phyloP scores from a whole-genome alignment of 129 eudicot species.

The Lonicera japonica region DNA sequence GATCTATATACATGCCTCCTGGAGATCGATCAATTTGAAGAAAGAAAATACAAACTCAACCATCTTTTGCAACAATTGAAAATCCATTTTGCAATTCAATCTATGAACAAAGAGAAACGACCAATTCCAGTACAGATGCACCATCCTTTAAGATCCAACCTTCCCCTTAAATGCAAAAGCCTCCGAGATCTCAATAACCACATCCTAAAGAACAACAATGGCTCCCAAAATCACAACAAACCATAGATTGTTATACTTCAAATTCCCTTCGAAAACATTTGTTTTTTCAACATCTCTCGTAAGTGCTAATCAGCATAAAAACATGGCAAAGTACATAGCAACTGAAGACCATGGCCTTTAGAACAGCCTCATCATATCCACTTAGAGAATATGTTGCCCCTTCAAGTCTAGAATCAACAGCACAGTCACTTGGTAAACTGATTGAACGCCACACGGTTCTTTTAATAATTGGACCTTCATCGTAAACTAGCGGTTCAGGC shows the following conservation, averaged over 20 bases:
- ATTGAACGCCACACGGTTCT: constrained; percentile 12
- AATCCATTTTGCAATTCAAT: constrained; percentile 5
- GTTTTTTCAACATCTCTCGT: neutral
- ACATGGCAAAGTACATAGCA: constrained; percentile 19
- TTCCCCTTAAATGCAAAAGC: neutral
- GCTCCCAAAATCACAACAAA: neutral
- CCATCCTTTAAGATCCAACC: constrained; percentile 9
- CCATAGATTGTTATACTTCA: neutral
- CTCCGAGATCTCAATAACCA: constrained; percentile 1
- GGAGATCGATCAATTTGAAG: too few species aligned
- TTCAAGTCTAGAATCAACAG: neutral
- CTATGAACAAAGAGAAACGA: constrained; percentile 1
- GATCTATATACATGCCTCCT: too few species aligned
- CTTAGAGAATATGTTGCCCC: constrained; percentile 5
- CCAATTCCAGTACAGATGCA: constrained; percentile 18
- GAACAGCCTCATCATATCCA: neutral
- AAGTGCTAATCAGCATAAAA: constrained; percentile 2
- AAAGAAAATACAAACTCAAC: too few species aligned
- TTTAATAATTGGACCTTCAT: neutral
- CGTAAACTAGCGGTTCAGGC: neutral
- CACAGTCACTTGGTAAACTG: constrained; percentile 7
- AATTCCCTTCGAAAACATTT: neutral
- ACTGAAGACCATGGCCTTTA: constrained; percentile 18
- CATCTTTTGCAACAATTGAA: too few species aligned
- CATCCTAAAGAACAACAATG: constrained; percentile 7